Base-by-base conservation (phyloP, 129 eudicot genomes). In the Calendula officinalis region DNA sequence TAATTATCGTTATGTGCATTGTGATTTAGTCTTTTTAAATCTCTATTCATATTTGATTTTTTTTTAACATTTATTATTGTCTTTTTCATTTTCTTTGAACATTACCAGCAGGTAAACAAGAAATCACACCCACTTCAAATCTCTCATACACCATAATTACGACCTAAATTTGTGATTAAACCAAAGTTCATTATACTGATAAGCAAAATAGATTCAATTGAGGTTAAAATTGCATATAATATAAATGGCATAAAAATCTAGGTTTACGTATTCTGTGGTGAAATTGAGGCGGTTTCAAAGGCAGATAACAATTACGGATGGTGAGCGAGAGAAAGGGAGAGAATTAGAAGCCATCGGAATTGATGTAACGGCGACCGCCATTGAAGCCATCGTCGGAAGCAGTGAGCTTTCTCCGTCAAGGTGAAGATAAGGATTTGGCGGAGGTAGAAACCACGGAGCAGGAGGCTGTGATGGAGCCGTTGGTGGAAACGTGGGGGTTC, bases 291-390 rank as follows among this genome's bases (percentile, higher is more conserved):
- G 72, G 62, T 14, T 62, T 36, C 48, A 71, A 56, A 17, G 60
- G 56, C 5, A 37, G 64, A 65, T 14, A 60, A 57, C 30, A 59
- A 72, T 55, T n/a, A 80, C 42, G 30, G 79, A 60, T 13, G 60
- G 44, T 6, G 85, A 76, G 13, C 43, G 46, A 6, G 65, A 36
- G 73, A 74, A 83, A 5, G 86, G 74, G 60, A 80, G 75, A 48
- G 67, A 30, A 43, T 50, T 73, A 11, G 60, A 64, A 15, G 47
- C 56, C 52, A 56, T 65, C 0, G 78, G 72, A 65, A 73, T 7
- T 4, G 72, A 56, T 46, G 78, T 2, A 37, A 73, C 72, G 60
- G 60, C 67, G 55, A 73, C 53, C 66, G 78, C 58, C 72, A 73
- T 65, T 38, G 72, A 55, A 54, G 78, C 78, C 78, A 73, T 73